Percentiles rank a stretch among this genome's conserved stretches.
phyloP scores from a whole-genome alignment of 2,329 filamentous ascomycete genomes.

The Arthrobotrys pseudoclavata region DNA sequence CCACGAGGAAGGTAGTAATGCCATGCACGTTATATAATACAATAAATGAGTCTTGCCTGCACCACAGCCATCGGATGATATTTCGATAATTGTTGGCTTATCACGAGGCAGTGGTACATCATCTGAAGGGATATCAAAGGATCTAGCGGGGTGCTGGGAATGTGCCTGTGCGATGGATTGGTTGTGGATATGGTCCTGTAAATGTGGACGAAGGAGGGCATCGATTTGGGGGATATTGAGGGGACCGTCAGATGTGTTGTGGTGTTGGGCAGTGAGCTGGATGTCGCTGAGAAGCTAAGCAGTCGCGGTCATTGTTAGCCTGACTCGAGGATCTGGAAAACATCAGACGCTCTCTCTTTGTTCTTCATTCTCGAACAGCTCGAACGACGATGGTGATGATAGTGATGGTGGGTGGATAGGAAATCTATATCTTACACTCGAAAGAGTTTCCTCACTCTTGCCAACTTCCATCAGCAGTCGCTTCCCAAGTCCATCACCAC shows the following conservation, averaged over 20 bases:
- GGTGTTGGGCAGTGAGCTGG: conserved; percentile 52
- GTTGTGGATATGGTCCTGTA: conserved; percentile 46
- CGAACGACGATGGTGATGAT: neutral
- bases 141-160: conserved; percentile 6
- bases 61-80: conserved; percentile 44
- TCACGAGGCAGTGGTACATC: conserved; percentile 31
- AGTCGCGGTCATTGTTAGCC: neutral
- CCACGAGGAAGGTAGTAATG: conserved; percentile 69
- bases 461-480: conserved; percentile 45
- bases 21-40: conserved; percentile 71
- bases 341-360: neutral
- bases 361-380: neutral
- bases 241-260: conserved; percentile 39
- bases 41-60: conserved; percentile 74
- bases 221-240: conserved; percentile 49
- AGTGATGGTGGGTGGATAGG: neutral
- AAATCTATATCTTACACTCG: conserved; percentile 32
- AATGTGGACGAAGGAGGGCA: conserved; percentile 40
- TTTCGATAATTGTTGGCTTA: conserved; percentile 46
- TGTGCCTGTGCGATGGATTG: conserved; percentile 19
- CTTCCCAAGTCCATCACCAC: conserved; percentile 25
- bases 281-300: conserved; percentile 44
- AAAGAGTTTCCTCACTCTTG: conserved; percentile 37
- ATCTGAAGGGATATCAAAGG: conserved; percentile 35
- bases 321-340: neutral